These are phyloP conservation scores for Hortaea sp. DNA, from an alignment of 2,329 filamentous ascomycete species.

Conservation along the genomic window DNA sequence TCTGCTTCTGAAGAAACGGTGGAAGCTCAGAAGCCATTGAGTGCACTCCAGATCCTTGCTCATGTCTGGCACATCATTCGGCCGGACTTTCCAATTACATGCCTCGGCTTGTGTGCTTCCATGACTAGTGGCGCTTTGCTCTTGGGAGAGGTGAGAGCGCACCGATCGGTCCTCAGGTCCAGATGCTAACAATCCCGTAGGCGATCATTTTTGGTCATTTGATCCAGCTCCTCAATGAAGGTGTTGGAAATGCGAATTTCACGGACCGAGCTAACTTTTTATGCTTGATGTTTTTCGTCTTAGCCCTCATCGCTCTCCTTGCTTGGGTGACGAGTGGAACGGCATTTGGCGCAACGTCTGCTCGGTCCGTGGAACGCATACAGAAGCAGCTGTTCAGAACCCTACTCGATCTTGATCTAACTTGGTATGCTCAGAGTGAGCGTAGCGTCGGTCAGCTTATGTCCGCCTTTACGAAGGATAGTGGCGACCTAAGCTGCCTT, in stretches of 20 bases:
- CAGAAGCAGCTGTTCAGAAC: conserved; percentile 39
- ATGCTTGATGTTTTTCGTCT: conserved; percentile 43
- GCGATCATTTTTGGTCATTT: conserved; percentile 37
- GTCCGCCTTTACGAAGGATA: conserved; percentile 38
- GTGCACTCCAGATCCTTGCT: neutral
- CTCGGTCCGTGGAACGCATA: conserved; percentile 32
- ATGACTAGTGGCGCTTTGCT: conserved; percentile 40
- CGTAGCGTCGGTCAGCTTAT: conserved; percentile 35
- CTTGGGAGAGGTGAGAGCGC: conserved; percentile 34
- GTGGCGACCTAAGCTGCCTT: conserved; percentile 38
- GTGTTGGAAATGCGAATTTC: conserved; percentile 11
- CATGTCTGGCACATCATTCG: conserved; percentile 12
- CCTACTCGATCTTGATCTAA: conserved; percentile 46
- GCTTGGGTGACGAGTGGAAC: conserved; percentile 35
- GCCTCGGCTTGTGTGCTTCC: conserved; percentile 34
- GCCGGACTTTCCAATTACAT: conserved; percentile 30
- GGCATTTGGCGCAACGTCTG: conserved; percentile 40
- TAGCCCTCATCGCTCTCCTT: conserved; percentile 41
- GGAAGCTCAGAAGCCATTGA: neutral
- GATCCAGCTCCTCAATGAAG: conserved; percentile 42
- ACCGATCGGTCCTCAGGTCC: neutral
- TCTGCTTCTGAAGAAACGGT: neutral
- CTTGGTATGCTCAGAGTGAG: conserved; percentile 35
- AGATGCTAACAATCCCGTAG: neutral
- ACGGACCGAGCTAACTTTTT: conserved; percentile 27